Evolutionary conservation across 805 yeast genomes (phyloP), one percentile per base, ranked within the genome.

Genomic region (Myxozyma monticola): DNA sequence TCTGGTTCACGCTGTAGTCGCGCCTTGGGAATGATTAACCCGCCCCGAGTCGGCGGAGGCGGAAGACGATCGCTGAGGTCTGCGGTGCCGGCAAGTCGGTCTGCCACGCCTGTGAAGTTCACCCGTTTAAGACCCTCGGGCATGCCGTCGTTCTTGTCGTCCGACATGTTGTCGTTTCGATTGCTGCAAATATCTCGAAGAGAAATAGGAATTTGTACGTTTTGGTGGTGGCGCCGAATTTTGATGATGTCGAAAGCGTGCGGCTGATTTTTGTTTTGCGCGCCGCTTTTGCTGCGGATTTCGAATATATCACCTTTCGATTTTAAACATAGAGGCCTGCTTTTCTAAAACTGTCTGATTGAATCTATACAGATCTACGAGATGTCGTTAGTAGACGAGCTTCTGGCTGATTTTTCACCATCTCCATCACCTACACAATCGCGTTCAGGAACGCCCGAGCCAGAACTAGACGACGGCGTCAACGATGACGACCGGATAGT

Each of bases 361-460:
- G n/a, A n/a, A n/a, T n/a, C n/a, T n/a, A n/a, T n/a, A n/a, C n/a
- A n/a, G n/a, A n/a, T 6, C 26, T 12, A 14, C 3, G n/a, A 22
- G 26, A 69, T 68, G 71, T 68, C 70, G 10, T 53, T 69, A 3
- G 69, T 69, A 9, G 74, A 71, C 38, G 73, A 70, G 47, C 63
- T 72, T n/a, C 51, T 71, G 42, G 73, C 69, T 5, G 74, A 68
- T 21, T 60, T 71, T 25, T 54, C 59, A 15, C 54, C 59, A 6
- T 33, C 47, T 17, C 43, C 51, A 22, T 45, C 60, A 8, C 56
- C 55, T 4, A 6, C 36, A 7, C 41, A 26, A n/a, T 50, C 60
- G 20, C 22, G 48, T 6, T 25, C 38, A 6, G 52, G 34, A n/a
- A 34, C 55, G 9, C 42, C 51, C 10, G 52, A 45, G 34, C 51